phyloP scores from a whole-genome alignment of 257 asterid species.

The Handroanthus guayacan region DNA sequence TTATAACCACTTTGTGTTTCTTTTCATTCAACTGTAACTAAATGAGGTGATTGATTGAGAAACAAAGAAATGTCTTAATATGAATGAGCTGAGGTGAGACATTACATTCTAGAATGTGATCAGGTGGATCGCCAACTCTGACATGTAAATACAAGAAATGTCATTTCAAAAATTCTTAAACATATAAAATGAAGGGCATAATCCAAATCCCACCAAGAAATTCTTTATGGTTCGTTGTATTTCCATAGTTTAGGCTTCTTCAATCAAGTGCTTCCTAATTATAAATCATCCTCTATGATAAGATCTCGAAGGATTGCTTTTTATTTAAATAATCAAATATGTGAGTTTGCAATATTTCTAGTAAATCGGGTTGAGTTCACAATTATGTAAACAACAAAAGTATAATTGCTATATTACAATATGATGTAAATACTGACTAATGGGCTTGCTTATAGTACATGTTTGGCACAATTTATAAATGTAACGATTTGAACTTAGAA shows the following conservation, averaged over 20 bases:
- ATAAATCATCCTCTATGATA: no score
- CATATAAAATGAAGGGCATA: background rate
- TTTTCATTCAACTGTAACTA: background rate
- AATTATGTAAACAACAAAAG: no score
- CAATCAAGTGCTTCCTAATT: conserved; percentile 16
- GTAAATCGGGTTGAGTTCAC: no score
- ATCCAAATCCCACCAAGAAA: conserved; percentile 21
- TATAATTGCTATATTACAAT: no score
- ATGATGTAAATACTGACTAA: no score
- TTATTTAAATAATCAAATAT: no score
- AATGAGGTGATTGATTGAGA: background rate
- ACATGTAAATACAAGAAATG: background rate
- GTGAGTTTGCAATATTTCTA: no score
- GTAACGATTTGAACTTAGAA: no score
- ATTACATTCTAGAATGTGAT: background rate
- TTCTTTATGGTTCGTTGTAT: background rate
- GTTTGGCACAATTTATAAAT: no score
- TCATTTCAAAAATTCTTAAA: background rate
- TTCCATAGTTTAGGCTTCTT: background rate
- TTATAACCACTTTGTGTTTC: background rate
- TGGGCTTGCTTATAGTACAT: no score
- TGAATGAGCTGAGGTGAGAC: background rate
- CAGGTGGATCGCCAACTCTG: background rate
- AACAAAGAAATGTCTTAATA: conserved; percentile 1
- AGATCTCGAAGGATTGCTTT: no score